phyloP scores from a whole-genome alignment of 371 early-diverging fungal species.

The Mortierella polycephala region DNA sequence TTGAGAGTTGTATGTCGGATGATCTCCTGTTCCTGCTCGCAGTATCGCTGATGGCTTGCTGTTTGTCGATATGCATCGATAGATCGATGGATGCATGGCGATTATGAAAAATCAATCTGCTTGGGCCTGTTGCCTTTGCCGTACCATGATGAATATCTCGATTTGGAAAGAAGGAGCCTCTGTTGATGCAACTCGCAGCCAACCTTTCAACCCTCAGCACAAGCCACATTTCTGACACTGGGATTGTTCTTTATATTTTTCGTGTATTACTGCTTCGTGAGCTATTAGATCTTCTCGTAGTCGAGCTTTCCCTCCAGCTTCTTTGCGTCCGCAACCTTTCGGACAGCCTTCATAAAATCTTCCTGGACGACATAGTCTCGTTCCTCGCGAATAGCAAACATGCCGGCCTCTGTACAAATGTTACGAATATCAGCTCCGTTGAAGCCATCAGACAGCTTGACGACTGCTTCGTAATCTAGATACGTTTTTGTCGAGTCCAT shows the following conservation, averaged over 20 bases:
- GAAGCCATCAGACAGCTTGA: constrained; percentile 98
- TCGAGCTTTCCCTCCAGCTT: constrained; percentile 99
- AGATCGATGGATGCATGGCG: not conserved
- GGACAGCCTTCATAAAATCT: constrained; percentile 99
- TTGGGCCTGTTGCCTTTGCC: not conserved
- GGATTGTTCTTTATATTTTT: too few relatives aligned
- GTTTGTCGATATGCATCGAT: constrained; percentile 6
- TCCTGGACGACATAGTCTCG: constrained; percentile 95
- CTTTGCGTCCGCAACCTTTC: constrained; percentile 99
- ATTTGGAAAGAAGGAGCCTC: not conserved
- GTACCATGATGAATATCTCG: constrained; percentile 1
- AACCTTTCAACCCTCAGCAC: too few relatives aligned
- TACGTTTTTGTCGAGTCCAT: not conserved
- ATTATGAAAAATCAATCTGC: not conserved
- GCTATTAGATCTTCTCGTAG: constrained; percentile 83
- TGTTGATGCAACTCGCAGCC: too few relatives aligned
- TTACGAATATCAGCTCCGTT: constrained; percentile 99
- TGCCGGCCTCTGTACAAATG: constrained; percentile 99
- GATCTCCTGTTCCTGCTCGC: too few relatives aligned
- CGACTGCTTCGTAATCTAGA: constrained; percentile 96
- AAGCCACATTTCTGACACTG: too few relatives aligned
- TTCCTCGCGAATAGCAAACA: constrained; percentile 99
- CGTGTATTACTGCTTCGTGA: too few relatives aligned
- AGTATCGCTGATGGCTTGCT: not conserved
- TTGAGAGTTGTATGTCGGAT: too few relatives aligned